phyloP scores from a whole-genome alignment of 1,284 basidiomycete genomes.

The Puccinia novopanici region DNA sequence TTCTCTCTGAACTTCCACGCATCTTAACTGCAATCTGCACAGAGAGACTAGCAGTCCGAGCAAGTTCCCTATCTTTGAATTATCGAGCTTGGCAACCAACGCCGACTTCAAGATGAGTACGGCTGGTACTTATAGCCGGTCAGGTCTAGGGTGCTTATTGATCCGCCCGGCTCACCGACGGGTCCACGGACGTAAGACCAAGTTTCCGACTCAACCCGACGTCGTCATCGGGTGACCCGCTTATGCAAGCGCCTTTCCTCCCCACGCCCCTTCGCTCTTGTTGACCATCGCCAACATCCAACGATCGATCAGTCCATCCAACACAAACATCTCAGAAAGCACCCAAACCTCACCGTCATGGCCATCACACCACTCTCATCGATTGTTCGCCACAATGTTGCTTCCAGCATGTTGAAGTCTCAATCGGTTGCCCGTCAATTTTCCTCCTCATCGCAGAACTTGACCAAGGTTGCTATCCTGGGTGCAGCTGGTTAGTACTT shows the following conservation, averaged over 20 bases:
- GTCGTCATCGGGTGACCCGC: not conserved
- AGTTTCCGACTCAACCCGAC: not conserved
- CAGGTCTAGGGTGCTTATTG: too few relatives aligned
- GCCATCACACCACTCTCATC: conserved; percentile 17
- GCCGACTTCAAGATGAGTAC: too few relatives aligned
- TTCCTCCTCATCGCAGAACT: conserved; percentile 72
- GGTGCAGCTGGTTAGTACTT: conserved; percentile 71
- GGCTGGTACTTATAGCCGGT: too few relatives aligned
- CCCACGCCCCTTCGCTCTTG: not conserved
- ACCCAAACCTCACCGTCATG: conserved; percentile 7
- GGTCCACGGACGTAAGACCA: not conserved
- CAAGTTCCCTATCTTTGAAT: too few relatives aligned
- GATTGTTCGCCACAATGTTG: conserved; percentile 25
- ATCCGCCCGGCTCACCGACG: not conserved
- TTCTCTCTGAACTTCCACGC: too few relatives aligned
- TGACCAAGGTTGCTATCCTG: conserved; percentile 82
- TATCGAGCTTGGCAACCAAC: too few relatives aligned
- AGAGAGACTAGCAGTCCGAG: too few relatives aligned
- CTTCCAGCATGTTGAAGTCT: not conserved
- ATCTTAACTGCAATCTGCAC: too few relatives aligned
- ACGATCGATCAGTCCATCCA: not conserved
- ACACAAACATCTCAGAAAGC: not conserved
- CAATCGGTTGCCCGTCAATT: conserved; percentile 64
- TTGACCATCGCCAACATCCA: not conserved
- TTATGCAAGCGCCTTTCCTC: not conserved